A percentile compares a stretch with the other conserved stretches of the same genome.
Conservation (phyloP, 2,329 filamentous ascomycete species). For the Epichloe gansuensis region DNA sequence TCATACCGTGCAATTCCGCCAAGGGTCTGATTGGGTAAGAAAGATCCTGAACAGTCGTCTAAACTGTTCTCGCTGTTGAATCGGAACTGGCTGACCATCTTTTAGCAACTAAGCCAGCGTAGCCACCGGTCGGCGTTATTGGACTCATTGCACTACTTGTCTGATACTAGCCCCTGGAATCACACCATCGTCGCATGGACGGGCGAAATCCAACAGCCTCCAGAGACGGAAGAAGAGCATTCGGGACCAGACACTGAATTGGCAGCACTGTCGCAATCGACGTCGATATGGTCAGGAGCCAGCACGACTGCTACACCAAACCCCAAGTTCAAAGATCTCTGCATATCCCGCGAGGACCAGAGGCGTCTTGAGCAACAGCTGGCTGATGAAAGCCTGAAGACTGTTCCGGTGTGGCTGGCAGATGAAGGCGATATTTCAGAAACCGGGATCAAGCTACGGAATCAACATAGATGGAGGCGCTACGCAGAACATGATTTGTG, state of each 20-base stretch:
- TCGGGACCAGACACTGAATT: neutral
- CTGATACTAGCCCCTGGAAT: conserved; percentile 71
- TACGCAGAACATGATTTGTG: conserved; percentile 88
- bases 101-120: conserved; percentile 26
- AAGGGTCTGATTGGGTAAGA: conserved; percentile 2
- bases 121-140: conserved; percentile 82
- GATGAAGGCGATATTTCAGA: conserved; percentile 53
- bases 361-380: conserved; percentile 60
- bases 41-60: neutral
- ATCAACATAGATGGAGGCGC: conserved; percentile 74
- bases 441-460: conserved; percentile 48
- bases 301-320: neutral
- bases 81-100: neutral
- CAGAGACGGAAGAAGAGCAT: conserved; percentile 13
- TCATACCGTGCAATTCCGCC: neutral
- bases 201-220: conserved; percentile 51
- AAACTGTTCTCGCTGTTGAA: too few species aligned
- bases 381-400: conserved; percentile 57
- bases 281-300: neutral
- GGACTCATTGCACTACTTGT: conserved; percentile 77
- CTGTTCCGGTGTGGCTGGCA: conserved; percentile 77
- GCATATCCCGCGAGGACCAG: conserved; percentile 51
- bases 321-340: conserved; percentile 2
- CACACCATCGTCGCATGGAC: conserved; percentile 92
- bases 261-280: neutral